Conservation (phyloP, 106 monocot genomes). For the Xerophyta viscosa region DNA sequence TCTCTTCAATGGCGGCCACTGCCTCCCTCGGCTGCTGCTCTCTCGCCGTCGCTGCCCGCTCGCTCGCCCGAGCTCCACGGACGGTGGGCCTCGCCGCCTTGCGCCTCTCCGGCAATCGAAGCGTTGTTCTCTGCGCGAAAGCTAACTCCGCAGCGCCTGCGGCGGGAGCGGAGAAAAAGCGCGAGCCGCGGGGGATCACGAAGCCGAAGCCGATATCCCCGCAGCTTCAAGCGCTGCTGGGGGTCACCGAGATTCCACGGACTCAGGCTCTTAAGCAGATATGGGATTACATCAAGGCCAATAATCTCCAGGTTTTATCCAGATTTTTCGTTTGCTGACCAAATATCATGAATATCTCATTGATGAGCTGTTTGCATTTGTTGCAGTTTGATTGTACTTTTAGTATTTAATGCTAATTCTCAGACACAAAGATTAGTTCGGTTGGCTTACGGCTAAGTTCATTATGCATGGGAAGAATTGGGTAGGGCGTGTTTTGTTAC, state of each 20-base stretch:
- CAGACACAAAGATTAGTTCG: too few relatives aligned
- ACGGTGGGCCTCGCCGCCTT: too few relatives aligned
- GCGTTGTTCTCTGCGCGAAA: too few relatives aligned
- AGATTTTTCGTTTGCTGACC: too few relatives aligned
- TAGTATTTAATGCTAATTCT: too few relatives aligned
- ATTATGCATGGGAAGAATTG: too few relatives aligned
- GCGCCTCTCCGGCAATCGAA: too few relatives aligned
- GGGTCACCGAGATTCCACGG: conserved; percentile 39
- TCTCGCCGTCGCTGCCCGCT: conserved; percentile 4
- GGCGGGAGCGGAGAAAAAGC: conserved; percentile 17
- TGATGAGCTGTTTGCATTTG: too few relatives aligned
- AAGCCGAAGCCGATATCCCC: conserved; percentile 41
- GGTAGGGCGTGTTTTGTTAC: too few relatives aligned
- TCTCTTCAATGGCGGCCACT: not conserved
- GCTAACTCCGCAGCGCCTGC: conserved; percentile 11
- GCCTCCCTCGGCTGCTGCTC: not conserved
- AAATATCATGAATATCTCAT: too few relatives aligned
- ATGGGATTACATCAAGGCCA: conserved; percentile 67
- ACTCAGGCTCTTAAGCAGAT: conserved; percentile 53
- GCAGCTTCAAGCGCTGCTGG: conserved; percentile 35
- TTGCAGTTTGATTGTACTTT: too few relatives aligned
- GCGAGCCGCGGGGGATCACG: conserved; percentile 37
- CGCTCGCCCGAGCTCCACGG: not conserved
- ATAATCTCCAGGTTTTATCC: conserved; percentile 70
- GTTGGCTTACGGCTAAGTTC: too few relatives aligned